These are phyloP conservation scores for Vitellaria paradoxa DNA, from an alignment of 179 eudicot genomes.

Conservation along the genomic window DNA sequence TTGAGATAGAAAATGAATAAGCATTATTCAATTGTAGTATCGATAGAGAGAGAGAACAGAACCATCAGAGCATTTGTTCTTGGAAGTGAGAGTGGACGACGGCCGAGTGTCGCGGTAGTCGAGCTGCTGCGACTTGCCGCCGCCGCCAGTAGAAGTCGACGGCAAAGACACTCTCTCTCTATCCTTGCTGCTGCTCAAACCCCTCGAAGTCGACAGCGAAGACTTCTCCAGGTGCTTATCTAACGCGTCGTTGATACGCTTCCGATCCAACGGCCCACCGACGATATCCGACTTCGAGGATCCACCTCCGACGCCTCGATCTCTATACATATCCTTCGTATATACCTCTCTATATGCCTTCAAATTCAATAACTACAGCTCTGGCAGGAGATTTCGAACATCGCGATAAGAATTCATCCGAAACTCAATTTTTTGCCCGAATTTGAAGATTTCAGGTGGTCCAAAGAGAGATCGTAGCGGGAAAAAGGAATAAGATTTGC, in stretches of 20 bases:
- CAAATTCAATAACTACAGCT: constrained; percentile 7
- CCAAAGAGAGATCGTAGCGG: not conserved
- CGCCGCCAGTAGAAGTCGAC: constrained; percentile 33
- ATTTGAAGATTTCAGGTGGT: not conserved
- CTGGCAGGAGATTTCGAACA: not conserved
- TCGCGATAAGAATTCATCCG: not conserved
- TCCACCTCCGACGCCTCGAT: constrained; percentile 35
- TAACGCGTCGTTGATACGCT: constrained; percentile 55
- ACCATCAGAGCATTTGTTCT: constrained; percentile 52
- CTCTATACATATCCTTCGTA: constrained; percentile 30
- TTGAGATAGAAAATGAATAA: not conserved
- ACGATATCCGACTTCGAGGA: constrained; percentile 37
- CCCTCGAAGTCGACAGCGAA: constrained; percentile 60
- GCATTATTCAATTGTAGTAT: not conserved
- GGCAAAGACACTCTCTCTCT: constrained; percentile 38
- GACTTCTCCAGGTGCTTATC: constrained; percentile 61
- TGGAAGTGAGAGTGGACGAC: constrained; percentile 20
- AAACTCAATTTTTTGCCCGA: not conserved
- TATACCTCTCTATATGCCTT: not conserved
- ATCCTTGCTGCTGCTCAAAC: constrained; percentile 33
- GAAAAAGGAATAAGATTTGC: not conserved
- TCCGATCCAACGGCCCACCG: constrained; percentile 46
- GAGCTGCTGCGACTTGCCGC: constrained; percentile 15
- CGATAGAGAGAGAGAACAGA: not conserved
- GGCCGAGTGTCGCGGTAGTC: constrained; percentile 30